Evolutionary conservation across 164 flowering plant species (phyloP).

Genomic region (Kalanchoe fedtschenkoi): DNA sequence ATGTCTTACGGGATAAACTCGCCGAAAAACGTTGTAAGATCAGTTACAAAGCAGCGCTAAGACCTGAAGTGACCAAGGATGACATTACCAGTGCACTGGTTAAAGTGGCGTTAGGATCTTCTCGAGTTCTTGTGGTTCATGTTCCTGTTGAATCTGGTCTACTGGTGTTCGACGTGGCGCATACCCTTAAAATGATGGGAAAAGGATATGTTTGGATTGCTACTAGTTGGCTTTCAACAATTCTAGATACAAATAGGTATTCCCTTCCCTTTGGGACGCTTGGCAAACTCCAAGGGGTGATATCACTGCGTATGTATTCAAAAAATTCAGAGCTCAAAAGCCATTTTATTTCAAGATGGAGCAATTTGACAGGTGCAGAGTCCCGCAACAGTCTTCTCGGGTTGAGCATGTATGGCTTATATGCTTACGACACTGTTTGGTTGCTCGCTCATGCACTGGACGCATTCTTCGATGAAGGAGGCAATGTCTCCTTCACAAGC

Average conservation of each 20-base stretch:
- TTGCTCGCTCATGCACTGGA: slow-evolving; percentile 48
- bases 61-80: slow-evolving; percentile 11
- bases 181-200: slow-evolving; percentile 36
- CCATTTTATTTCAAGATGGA: slow-evolving; percentile 39
- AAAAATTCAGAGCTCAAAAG: slow-evolving; percentile 33
- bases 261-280: slow-evolving; percentile 20
- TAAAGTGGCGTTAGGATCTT: slow-evolving; percentile 20
- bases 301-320: slow-evolving; percentile 39
- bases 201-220: slow-evolving; percentile 57
- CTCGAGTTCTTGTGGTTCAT: slow-evolving; percentile 38
- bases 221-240: slow-evolving; percentile 45
- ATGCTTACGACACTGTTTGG: slow-evolving; percentile 64
- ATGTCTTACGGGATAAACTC: slow-evolving; percentile 41
- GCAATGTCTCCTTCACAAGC: slow-evolving; percentile 35
- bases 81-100: slow-evolving; percentile 31
- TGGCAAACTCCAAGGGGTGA: slow-evolving; percentile 37
- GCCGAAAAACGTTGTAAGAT: slow-evolving; percentile 36
- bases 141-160: slow-evolving; percentile 21
- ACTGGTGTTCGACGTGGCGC: slow-evolving; percentile 30
- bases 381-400: slow-evolving; percentile 15
- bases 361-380: slow-evolving; percentile 20
- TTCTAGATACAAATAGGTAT: slow-evolving; percentile 27
- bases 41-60: slow-evolving; percentile 36
- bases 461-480: slow-evolving; percentile 38
- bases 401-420: slow-evolving; percentile 35